Conservation (phyloP, 2,329 filamentous ascomycete species). For the Trichoderma afroharzianum region DNA sequence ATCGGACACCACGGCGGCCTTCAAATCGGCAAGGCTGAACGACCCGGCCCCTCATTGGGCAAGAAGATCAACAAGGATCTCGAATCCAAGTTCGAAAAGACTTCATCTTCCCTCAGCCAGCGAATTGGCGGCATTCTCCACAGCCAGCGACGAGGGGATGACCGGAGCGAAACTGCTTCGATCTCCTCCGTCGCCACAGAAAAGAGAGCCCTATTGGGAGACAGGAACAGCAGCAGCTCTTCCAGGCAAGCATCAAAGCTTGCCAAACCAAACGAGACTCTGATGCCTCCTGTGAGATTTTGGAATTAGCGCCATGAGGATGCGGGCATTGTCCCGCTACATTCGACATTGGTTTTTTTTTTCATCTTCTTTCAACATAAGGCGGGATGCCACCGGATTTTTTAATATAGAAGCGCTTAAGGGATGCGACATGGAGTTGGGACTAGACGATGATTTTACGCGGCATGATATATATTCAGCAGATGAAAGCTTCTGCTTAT, state of each 20-base stretch:
- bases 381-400: not conserved
- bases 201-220: conserved; percentile 5
- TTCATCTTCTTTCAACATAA: not conserved
- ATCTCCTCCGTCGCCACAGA: conserved; percentile 13
- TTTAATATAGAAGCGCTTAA: not conserved
- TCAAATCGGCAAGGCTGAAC: conserved; percentile 12
- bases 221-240: not conserved
- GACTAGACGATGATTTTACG: not conserved
- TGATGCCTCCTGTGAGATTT: not conserved
- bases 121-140: conserved; percentile 7
- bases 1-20: conserved; percentile 12
- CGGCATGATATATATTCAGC: not conserved
- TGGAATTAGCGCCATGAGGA: not conserved
- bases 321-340: not conserved
- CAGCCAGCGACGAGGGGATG: conserved; percentile 7
- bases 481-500: not conserved
- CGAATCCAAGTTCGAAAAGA: not conserved
- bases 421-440: not conserved
- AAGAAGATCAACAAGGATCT: not conserved
- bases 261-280: not conserved
- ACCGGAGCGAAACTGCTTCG: conserved; percentile 8
- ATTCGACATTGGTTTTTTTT: not conserved
- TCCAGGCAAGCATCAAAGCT: not conserved
- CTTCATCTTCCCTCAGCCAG: not conserved
- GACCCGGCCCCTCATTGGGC: conserved; percentile 6